Evolutionary conservation across 371 early-diverging fungal genomes (phyloP).

Genomic region (Basidiobolus meristosporus): DNA sequence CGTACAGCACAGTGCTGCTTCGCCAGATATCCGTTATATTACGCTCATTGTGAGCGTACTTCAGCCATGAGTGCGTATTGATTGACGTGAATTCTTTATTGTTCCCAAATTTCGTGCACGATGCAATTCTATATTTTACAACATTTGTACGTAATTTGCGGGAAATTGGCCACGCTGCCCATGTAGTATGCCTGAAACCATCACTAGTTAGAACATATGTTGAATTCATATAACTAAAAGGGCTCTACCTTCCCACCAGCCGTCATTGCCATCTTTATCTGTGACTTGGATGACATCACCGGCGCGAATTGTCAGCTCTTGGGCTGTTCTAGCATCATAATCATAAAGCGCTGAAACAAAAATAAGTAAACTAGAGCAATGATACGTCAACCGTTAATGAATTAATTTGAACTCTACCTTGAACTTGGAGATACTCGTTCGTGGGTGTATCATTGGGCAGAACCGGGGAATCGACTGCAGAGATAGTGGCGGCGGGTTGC

Average conservation of each 20-base stretch:
- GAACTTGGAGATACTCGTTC: background rate
- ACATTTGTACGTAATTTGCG: constrained; percentile 42
- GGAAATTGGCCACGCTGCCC: constrained; percentile 64
- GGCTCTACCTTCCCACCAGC: constrained; percentile 63
- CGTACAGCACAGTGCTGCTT: too few species aligned
- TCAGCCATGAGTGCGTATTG: too few species aligned
- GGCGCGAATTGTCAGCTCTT: constrained; percentile 47
- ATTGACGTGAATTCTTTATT: too few species aligned
- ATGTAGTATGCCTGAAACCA: constrained; percentile 27
- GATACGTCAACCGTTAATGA: background rate
- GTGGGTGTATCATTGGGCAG: too few species aligned
- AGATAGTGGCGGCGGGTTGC: background rate
- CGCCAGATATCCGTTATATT: too few species aligned
- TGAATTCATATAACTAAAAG: background rate
- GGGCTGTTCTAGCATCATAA: constrained; percentile 48
- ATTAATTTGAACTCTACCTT: background rate
- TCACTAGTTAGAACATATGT: background rate
- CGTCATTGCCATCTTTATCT: constrained; percentile 31
- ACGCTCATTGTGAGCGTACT: too few species aligned
- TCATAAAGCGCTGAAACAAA: constrained; percentile 53
- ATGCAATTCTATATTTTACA: too few species aligned
- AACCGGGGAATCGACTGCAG: too few species aligned
- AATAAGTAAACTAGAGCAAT: background rate
- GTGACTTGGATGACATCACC: constrained; percentile 42
- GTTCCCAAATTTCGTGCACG: too few species aligned